Evolutionary conservation across 441 rosid genomes (phyloP).

Genomic region (Gossypium schwendimanii): DNA sequence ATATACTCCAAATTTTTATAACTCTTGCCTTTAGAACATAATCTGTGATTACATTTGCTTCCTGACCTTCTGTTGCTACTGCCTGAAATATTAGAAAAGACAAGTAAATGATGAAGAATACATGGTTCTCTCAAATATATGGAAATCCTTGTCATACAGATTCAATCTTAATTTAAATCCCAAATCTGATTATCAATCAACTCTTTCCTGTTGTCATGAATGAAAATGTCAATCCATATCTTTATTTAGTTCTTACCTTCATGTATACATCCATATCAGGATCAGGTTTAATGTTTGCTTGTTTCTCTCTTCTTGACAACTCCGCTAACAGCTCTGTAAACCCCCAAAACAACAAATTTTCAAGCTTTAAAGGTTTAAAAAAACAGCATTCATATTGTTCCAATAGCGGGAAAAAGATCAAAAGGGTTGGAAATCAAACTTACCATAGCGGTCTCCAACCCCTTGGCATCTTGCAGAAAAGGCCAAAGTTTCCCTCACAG

Average conservation of each 20-base stretch:
- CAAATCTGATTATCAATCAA: too few species aligned
- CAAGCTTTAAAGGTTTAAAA: not conserved
- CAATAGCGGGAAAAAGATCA: not conserved
- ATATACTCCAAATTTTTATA: not conserved
- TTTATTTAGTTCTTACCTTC: slow-evolving; percentile 35
- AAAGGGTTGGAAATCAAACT: slow-evolving; percentile 12
- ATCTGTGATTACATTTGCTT: slow-evolving; percentile 59
- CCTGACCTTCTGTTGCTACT: slow-evolving; percentile 49
- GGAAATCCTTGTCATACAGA: not conserved
- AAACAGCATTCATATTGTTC: not conserved
- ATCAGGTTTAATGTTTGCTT: slow-evolving; percentile 53
- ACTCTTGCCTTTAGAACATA: slow-evolving; percentile 49
- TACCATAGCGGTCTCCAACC: slow-evolving; percentile 49
- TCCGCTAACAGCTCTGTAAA: slow-evolving; percentile 48
- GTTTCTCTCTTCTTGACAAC: slow-evolving; percentile 50
- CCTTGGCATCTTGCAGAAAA: slow-evolving; percentile 61
- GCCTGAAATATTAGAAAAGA: slow-evolving; percentile 32
- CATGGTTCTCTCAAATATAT: not conserved
- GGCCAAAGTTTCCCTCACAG: slow-evolving; percentile 51
- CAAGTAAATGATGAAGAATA: not conserved
- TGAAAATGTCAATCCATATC: not conserved
- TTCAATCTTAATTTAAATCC: too few species aligned
- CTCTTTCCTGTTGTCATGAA: too few species aligned
- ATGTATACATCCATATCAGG: slow-evolving; percentile 53
- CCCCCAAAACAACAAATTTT: not conserved